A percentile compares a stretch with the other conserved stretches of the same genome.
Evolutionary conservation across 208 protist genomes (phyloP).

Genomic region (Leishmania tarentolae): DNA sequence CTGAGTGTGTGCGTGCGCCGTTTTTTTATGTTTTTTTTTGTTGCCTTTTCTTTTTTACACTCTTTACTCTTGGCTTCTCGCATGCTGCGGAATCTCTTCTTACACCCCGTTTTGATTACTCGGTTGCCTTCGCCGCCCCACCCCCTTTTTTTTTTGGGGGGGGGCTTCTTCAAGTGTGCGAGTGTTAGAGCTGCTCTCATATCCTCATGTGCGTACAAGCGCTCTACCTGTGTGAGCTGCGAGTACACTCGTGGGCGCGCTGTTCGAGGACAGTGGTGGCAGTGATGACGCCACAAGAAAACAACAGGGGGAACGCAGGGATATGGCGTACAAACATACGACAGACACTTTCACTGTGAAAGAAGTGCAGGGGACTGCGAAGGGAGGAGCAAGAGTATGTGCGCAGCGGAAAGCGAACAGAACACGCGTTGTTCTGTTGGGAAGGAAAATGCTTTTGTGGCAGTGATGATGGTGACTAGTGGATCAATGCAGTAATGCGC

Average conservation of each 20-base stretch:
- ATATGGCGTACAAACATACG: neutral
- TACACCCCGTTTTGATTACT: neutral
- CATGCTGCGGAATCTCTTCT: neutral
- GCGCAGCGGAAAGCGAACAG: neutral
- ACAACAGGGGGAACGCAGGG: neutral
- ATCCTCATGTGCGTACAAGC: neutral
- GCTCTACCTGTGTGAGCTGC: neutral
- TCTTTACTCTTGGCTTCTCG: neutral
- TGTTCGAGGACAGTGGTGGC: neutral
- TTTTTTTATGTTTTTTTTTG: neutral
- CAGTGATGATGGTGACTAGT: neutral
- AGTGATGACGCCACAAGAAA: neutral
- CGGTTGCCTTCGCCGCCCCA: neutral
- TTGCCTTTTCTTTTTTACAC: neutral
- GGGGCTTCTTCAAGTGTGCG: neutral
- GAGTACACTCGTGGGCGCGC: neutral
- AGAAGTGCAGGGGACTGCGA: neutral
- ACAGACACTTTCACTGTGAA: neutral
- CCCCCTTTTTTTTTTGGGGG: neutral
- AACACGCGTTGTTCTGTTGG: neutral
- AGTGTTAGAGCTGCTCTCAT: neutral
- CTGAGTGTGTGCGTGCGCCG: neutral
- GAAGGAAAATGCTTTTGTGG: neutral
- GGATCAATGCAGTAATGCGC: neutral
- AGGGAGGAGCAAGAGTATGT: neutral